Evolutionary conservation across 2,329 filamentous ascomycete genomes (phyloP).

Genomic region (Dryadomyces quercus-mongolicae): DNA sequence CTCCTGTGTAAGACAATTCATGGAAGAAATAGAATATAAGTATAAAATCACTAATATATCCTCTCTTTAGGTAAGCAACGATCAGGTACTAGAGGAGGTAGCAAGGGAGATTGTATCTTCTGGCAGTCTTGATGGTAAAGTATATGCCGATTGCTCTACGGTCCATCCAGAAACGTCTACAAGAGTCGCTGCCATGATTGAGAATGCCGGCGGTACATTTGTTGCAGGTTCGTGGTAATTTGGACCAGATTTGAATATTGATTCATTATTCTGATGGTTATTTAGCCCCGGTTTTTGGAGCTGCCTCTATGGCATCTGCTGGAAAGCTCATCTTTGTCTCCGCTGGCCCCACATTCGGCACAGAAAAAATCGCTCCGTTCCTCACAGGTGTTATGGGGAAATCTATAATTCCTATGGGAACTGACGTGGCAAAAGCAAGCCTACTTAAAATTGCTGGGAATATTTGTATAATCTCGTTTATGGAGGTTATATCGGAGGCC

Average conservation of each 20-base stretch:
- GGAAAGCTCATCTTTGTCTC: slow-evolving; percentile 5
- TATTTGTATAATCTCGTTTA: slow-evolving; percentile 5
- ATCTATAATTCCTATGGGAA: slow-evolving; percentile 3
- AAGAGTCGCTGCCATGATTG: not conserved
- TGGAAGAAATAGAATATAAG: too few species aligned
- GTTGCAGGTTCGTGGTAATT: not conserved
- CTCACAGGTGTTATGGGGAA: slow-evolving; percentile 4
- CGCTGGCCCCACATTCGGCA: not conserved
- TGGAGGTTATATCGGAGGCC: slow-evolving; percentile 4
- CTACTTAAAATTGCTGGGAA: slow-evolving; percentile 6
- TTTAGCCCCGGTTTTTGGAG: slow-evolving; percentile 4
- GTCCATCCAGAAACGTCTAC: slow-evolving; percentile 2
- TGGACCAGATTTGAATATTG: not conserved
- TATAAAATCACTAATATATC: not conserved
- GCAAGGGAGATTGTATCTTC: slow-evolving; percentile 9
- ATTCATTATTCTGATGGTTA: not conserved
- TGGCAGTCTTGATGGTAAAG: not conserved
- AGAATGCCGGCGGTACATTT: not conserved
- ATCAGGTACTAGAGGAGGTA: slow-evolving; percentile 12
- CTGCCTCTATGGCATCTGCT: slow-evolving; percentile 2
- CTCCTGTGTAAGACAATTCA: not conserved
- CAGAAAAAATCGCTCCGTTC: not conserved
- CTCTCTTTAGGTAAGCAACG: slow-evolving; percentile 8
- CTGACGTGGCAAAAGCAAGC: slow-evolving; percentile 1
- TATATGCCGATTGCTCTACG: slow-evolving; percentile 4